These are phyloP conservation scores for Rachicladosporium sp. DNA, from an alignment of 2,329 filamentous ascomycete genomes.

Conservation along the genomic window DNA sequence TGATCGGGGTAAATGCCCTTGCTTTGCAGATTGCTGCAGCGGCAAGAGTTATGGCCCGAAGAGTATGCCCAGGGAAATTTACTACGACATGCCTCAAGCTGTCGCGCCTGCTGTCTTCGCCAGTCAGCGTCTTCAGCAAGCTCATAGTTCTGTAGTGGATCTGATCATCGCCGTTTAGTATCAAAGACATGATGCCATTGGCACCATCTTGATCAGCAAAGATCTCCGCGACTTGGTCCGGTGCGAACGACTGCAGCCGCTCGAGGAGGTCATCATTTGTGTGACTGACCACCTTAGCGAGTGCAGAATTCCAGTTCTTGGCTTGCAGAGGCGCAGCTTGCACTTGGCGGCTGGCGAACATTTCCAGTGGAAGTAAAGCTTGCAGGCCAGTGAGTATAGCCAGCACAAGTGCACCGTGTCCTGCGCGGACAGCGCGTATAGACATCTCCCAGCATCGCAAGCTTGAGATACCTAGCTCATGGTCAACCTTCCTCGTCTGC, in stretches of 20 bases:
- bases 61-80: constrained; percentile 42
- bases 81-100: constrained; percentile 50
- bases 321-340: constrained; percentile 41
- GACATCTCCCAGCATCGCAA: constrained; percentile 68
- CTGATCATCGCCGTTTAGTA: constrained; percentile 68
- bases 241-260: constrained; percentile 63
- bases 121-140: constrained; percentile 70
- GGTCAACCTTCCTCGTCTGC: constrained; percentile 48
- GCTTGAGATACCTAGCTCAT: constrained; percentile 57
- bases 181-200: constrained; percentile 61
- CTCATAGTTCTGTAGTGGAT: constrained; percentile 72
- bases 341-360: constrained; percentile 39
- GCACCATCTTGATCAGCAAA: constrained; percentile 57
- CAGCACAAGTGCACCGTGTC: constrained; percentile 60
- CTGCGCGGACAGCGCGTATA: constrained; percentile 52
- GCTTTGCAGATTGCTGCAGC: constrained; percentile 44
- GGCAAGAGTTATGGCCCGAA: constrained; percentile 45
- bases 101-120: constrained; percentile 50
- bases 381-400: constrained; percentile 59
- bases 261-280: constrained; percentile 66
- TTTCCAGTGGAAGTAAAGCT: constrained; percentile 62
- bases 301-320: constrained; percentile 64
- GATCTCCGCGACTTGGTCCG: constrained; percentile 55
- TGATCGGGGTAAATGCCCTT: constrained; percentile 47
- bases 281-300: constrained; percentile 47